These are phyloP conservation scores for Fraxinus cuspidata DNA, from an alignment of 257 asterid species.

Conservation along the genomic window DNA sequence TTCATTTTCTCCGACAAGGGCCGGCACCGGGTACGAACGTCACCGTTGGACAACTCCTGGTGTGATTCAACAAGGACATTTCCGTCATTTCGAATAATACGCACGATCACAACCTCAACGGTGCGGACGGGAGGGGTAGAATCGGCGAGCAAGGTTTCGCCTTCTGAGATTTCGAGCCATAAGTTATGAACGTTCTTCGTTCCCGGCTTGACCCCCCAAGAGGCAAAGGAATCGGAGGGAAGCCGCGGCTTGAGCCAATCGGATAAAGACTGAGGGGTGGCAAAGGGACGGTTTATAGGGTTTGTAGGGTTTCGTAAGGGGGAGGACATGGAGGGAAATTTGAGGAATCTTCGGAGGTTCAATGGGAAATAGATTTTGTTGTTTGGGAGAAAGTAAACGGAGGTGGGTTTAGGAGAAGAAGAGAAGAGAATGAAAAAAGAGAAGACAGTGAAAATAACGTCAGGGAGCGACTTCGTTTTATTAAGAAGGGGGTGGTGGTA, in stretches of 20 bases:
- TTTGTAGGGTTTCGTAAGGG: constrained; percentile 26
- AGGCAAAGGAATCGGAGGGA: constrained; percentile 64
- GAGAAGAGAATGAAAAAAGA: constrained; percentile 68
- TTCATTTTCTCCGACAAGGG: constrained; percentile 98
- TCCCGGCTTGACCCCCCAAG: constrained; percentile 97
- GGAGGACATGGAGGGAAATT: constrained; percentile 60
- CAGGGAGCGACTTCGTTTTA: constrained; percentile 61
- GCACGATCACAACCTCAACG: constrained; percentile 74
- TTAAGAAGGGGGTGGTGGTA: constrained; percentile 44
- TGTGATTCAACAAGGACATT: constrained; percentile 78
- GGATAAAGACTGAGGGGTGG: constrained; percentile 85
- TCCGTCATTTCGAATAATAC: constrained; percentile 51
- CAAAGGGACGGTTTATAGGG: constrained; percentile 49
- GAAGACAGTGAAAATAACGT: constrained; percentile 73
- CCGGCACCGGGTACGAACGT: constrained; percentile 56
- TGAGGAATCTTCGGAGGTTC: constrained; percentile 48
- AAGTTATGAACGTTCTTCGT: constrained; percentile 84
- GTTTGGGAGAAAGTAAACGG: constrained; percentile 39
- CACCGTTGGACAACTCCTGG: constrained; percentile 82
- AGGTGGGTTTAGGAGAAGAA: constrained; percentile 58
- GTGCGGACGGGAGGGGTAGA: constrained; percentile 78
- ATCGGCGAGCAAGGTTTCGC: constrained; percentile 72
- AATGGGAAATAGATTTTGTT: constrained; percentile 51
- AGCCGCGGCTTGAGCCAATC: constrained; percentile 87
- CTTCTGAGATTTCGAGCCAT: constrained; percentile 86